phyloP scores from a whole-genome alignment of 177 flowering plant species.

The Telopea speciosissima region DNA sequence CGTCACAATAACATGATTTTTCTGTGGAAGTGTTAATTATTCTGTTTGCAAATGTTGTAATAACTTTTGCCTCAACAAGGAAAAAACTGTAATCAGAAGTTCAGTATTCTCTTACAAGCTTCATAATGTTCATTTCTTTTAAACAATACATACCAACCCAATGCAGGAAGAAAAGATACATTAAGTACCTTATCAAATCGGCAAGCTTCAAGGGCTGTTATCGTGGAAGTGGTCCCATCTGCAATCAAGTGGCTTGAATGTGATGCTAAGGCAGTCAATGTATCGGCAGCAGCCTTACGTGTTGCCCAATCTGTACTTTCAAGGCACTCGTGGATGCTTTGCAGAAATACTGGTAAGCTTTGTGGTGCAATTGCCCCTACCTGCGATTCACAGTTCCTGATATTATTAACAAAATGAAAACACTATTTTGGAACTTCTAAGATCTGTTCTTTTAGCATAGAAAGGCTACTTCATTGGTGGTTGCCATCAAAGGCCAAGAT shows the following conservation, averaged over 20 bases:
- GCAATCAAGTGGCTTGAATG: constrained; percentile 59
- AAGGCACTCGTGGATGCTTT: constrained; percentile 72
- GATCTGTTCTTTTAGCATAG: no score
- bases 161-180: neutral
- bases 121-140: neutral
- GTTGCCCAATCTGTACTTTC: constrained; percentile 90
- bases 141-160: neutral
- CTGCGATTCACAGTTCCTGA: constrained; percentile 27
- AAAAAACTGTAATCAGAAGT: neutral
- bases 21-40: neutral
- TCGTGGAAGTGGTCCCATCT: constrained; percentile 53
- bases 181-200: constrained; percentile 90
- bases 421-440: neutral
- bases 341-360: constrained; percentile 59
- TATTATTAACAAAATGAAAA: neutral
- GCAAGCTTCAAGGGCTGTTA: constrained; percentile 67
- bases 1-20: neutral
- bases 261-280: constrained; percentile 62
- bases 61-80: neutral
- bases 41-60: neutral
- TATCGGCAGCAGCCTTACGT: constrained; percentile 96
- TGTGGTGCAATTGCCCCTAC: constrained; percentile 82
- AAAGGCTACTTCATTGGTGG: neutral
- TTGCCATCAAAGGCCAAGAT: neutral
- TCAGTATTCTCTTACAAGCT: neutral